A percentile compares a stretch with the other conserved stretches of the same genome.
Conservation (phyloP, 2,329 filamentous ascomycete genomes). For the Ceratocystis ficicola region DNA sequence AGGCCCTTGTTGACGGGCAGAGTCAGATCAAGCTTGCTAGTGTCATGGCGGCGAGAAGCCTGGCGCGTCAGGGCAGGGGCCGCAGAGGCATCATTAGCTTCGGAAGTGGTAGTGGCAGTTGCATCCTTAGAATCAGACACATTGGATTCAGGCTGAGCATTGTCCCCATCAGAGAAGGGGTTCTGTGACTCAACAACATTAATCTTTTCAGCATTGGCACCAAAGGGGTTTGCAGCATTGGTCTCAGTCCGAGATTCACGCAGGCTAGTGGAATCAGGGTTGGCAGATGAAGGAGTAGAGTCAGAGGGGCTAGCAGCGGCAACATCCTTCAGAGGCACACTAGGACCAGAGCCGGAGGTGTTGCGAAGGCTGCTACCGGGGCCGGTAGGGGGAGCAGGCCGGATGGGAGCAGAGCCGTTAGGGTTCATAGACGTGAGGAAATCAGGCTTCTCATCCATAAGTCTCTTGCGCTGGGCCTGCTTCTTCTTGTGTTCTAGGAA, state of each 20-base stretch:
- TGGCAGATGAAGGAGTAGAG: not conserved
- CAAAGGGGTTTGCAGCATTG: slow-evolving; percentile 59
- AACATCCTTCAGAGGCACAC: slow-evolving; percentile 19
- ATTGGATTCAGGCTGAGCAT: slow-evolving; percentile 30
- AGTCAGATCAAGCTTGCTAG: slow-evolving; percentile 44
- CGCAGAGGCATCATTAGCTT: slow-evolving; percentile 31
- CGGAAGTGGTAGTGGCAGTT: slow-evolving; percentile 29
- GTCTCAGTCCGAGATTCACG: slow-evolving; percentile 29
- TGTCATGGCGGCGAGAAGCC: slow-evolving; percentile 43
- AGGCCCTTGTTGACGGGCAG: slow-evolving; percentile 31
- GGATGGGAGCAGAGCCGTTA: slow-evolving; percentile 13
- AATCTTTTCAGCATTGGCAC: slow-evolving; percentile 40
- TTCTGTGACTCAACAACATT: slow-evolving; percentile 33
- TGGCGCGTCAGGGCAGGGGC: slow-evolving; percentile 35
- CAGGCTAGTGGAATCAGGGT: not conserved
- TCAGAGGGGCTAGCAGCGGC: not conserved
- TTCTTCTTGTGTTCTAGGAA: slow-evolving; percentile 59
- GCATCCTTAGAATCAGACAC: slow-evolving; percentile 29
- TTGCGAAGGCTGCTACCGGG: slow-evolving; percentile 16
- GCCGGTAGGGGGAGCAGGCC: slow-evolving; percentile 20
- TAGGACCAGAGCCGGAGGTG: slow-evolving; percentile 7
- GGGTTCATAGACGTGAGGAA: slow-evolving; percentile 8
- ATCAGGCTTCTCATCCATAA: slow-evolving; percentile 25
- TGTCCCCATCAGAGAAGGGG: slow-evolving; percentile 52
- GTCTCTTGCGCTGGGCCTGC: slow-evolving; percentile 41